Percentiles rank a stretch among this genome's conserved stretches.
Conservation (phyloP, 257 asterid genomes). For the Euphrasia confusa region DNA sequence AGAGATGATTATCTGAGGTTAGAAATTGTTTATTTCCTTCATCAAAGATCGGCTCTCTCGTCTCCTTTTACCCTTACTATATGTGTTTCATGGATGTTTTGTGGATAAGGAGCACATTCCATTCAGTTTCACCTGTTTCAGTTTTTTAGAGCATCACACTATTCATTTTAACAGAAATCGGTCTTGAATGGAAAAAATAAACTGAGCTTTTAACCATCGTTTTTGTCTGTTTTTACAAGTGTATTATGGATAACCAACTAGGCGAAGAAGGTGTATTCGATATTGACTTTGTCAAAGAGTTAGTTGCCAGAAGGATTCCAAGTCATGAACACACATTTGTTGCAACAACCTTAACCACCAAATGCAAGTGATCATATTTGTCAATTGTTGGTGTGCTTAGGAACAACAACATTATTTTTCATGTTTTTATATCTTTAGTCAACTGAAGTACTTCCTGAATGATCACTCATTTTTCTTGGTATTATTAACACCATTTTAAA, state of each 20-base stretch:
- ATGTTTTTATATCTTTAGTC: not conserved
- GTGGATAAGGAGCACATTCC: too few species aligned
- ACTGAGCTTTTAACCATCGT: not conserved
- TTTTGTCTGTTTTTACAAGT: not conserved
- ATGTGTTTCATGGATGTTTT: not conserved
- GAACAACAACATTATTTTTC: not conserved
- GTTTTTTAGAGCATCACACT: not conserved
- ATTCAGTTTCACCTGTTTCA: too few species aligned
- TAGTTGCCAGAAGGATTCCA: conserved; percentile 32
- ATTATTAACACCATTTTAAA: too few species aligned
- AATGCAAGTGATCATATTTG: conserved; percentile 16
- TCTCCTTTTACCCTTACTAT: not conserved
- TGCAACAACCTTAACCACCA: too few species aligned
- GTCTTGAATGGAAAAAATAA: not conserved
- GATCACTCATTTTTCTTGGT: too few species aligned
- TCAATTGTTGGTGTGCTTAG: conserved; percentile 34
- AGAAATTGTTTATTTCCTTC: not conserved
- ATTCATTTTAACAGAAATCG: too few species aligned
- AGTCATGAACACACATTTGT: conserved; percentile 16
- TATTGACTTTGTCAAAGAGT: conserved; percentile 26
- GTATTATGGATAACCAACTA: not conserved
- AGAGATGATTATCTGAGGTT: not conserved
- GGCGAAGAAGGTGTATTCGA: not conserved
- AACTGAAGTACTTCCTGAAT: too few species aligned
- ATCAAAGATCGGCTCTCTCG: not conserved